phyloP scores from a whole-genome alignment of 148 eudicot species.

The Camellia lanceoleosa region DNA sequence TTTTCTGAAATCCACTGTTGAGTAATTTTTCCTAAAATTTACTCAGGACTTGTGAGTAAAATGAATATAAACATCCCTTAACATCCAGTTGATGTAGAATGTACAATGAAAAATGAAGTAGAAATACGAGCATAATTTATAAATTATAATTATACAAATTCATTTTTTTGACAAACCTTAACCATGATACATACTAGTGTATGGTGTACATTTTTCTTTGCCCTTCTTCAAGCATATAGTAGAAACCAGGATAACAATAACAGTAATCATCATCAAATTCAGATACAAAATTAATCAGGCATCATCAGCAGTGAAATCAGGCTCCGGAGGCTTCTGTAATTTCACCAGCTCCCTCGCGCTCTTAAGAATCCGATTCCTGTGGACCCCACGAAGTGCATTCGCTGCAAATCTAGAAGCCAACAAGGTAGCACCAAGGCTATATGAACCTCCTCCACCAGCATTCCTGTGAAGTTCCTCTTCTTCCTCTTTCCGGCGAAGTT shows the following conservation, averaged over 20 bases:
- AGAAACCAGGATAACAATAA: not conserved
- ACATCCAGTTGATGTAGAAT: too few relatives aligned
- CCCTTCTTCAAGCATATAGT: constrained; percentile 5
- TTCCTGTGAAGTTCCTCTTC: constrained; percentile 31
- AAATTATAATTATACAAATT: too few relatives aligned
- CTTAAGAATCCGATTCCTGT: constrained; percentile 54
- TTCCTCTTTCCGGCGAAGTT: constrained; percentile 62
- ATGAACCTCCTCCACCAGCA: constrained; percentile 40
- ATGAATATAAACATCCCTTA: too few relatives aligned
- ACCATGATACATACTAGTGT: too few relatives aligned
- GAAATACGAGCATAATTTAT: too few relatives aligned
- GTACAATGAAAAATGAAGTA: too few relatives aligned
- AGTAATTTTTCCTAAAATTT: too few relatives aligned
- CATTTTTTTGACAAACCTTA: too few relatives aligned
- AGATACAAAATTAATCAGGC: constrained; percentile 32
- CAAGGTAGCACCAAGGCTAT: constrained; percentile 66
- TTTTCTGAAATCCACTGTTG: too few relatives aligned
- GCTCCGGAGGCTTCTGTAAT: constrained; percentile 88
- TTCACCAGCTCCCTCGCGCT: constrained; percentile 56
- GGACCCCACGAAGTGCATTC: constrained; percentile 81
- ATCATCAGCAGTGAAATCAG: constrained; percentile 83
- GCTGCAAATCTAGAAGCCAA: constrained; percentile 75
- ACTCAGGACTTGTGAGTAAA: too few relatives aligned
- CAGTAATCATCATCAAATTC: not conserved
- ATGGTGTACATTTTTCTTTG: not conserved